Conservation (phyloP, 305 asterid species). For the Plantago lanceolata region DNA sequence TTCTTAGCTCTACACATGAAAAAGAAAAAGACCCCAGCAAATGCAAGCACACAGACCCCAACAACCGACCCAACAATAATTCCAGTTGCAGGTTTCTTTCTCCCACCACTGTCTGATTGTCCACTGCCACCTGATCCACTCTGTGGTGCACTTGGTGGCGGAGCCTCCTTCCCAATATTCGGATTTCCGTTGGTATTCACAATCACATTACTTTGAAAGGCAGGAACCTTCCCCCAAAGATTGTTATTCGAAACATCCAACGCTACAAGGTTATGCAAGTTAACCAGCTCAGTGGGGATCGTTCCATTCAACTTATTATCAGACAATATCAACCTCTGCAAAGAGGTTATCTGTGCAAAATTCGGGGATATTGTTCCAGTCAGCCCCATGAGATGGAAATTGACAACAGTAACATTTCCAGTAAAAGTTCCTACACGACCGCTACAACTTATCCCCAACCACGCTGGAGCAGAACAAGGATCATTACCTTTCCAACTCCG, state of each 20-base stretch:
- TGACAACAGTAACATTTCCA: constrained; percentile 58
- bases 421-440: constrained; percentile 28
- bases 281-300: constrained; percentile 60
- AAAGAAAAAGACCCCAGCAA: constrained; percentile 50
- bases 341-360: constrained; percentile 40
- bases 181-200: constrained; percentile 52
- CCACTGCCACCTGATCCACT: constrained; percentile 26
- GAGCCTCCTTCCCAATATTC: constrained; percentile 64
- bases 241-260: constrained; percentile 71
- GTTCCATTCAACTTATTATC: constrained; percentile 55
- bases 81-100: constrained; percentile 54
- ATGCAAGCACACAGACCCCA: constrained; percentile 44
- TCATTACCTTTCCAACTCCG: constrained; percentile 62
- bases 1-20: constrained; percentile 40
- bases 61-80: constrained; percentile 65
- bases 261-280: constrained; percentile 41
- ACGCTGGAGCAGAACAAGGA: constrained; percentile 50
- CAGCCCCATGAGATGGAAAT: constrained; percentile 53
- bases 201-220: constrained; percentile 39
- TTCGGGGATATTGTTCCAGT: constrained; percentile 61
- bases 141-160: constrained; percentile 35
- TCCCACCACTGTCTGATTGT: constrained; percentile 10
- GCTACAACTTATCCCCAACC: constrained; percentile 66
- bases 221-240: constrained; percentile 58
- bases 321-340: constrained; percentile 58